Conservation (phyloP, 768 basidiomycete genomes). For the Favolaschia claudopus region DNA sequence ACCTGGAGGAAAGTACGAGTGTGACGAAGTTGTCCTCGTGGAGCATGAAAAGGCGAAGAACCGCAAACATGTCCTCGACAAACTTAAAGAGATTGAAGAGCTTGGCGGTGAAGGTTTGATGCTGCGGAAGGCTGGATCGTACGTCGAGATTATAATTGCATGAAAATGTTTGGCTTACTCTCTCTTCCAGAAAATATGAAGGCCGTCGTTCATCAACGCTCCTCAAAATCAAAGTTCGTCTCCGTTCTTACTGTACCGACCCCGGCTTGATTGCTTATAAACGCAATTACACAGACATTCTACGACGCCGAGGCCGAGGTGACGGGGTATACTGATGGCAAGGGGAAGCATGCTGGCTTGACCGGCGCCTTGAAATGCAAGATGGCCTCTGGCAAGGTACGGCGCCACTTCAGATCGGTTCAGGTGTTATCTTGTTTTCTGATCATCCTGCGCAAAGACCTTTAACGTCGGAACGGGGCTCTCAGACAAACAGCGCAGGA, state of each 20-base stretch:
- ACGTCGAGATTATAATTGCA: constrained; percentile 25
- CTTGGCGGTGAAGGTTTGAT: constrained; percentile 68
- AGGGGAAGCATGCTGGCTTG: constrained; percentile 56
- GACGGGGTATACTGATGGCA: constrained; percentile 62
- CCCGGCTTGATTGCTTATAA: background rate
- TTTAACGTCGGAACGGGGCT: constrained; percentile 67
- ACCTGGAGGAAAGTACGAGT: constrained; percentile 49
- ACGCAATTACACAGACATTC: constrained; percentile 49
- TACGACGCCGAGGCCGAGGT: constrained; percentile 68
- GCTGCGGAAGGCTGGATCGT: constrained; percentile 61
- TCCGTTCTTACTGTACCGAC: background rate
- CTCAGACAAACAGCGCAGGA: constrained; percentile 58
- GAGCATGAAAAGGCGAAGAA: constrained; percentile 53
- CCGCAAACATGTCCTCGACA: constrained; percentile 60
- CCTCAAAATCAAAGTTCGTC: constrained; percentile 61
- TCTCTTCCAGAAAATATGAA: constrained; percentile 54
- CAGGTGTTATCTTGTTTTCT: background rate
- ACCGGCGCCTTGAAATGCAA: constrained; percentile 62
- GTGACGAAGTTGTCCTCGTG: constrained; percentile 54
- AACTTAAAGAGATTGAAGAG: constrained; percentile 60
- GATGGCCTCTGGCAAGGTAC: constrained; percentile 68
- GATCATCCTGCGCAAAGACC: constrained; percentile 42
- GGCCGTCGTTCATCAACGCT: constrained; percentile 55
- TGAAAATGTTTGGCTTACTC: background rate
- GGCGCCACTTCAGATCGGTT: constrained; percentile 1